Base-by-base conservation (phyloP, 768 basidiomycete species). In the Lepiota brunneoincarnata region DNA sequence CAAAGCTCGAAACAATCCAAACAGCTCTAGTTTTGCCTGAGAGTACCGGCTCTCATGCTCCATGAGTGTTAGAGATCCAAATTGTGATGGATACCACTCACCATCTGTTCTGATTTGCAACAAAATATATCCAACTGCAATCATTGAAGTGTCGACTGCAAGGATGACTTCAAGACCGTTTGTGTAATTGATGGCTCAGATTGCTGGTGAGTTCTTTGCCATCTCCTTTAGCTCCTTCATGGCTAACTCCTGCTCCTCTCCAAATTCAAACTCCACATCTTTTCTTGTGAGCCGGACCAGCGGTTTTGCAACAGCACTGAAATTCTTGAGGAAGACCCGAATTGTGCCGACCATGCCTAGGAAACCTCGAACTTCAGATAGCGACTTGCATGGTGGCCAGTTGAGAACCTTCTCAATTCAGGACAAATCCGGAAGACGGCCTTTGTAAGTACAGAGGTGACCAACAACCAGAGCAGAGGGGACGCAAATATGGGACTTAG, bases 11-110 rank as follows among this genome's bases (percentile, higher is more conserved):
- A 64, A 70, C 1, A 71, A 55, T 0, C 69, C 61, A 49, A 67
- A 71, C 0, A 75, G 57, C 51, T 75, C 72, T 2, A 71, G 17
- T 44, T 75, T 74, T 0, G 71, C 59, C 46, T 72, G 67, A 50
- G 55, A 73, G 51, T 48, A 74, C 36, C 15, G 6, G 4, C 49
- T 44, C 36, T 65, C 61, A 2, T 61, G 31, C 4, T 64, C 62
- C 12, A 58, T 61, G 52, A 60, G 59, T 0, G 59, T 47, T 6
- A 55, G 64, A 21, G 64, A 64, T 1, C 64, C 61, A 35, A 52
- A 65, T 1, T 60, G 28, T 0, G 60, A 59, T 2, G 64, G 64
- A 11, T 61, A 61, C 0, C 55, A 21, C 21, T 43, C 31, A 0
- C 37, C 38, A 9, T 63, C 55, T 0, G 59, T 51, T 0, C 59